Evolutionary conservation across 768 basidiomycete species (phyloP).

Genomic region (Sporobolomyces phaffii): DNA sequence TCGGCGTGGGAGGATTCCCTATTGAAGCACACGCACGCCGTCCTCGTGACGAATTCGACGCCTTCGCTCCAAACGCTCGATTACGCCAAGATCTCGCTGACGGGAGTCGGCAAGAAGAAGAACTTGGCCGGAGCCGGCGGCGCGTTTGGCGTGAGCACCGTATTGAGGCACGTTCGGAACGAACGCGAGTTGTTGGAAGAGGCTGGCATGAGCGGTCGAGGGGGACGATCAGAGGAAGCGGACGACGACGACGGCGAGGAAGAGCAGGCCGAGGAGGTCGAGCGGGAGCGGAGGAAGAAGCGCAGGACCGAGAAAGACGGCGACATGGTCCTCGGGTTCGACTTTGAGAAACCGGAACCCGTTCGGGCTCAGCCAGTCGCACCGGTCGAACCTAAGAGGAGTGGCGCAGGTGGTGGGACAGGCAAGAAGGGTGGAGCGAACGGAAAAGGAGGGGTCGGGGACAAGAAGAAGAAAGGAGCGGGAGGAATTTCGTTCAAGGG

Average conservation of each 20-base stretch:
- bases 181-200: conserved; percentile 4
- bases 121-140: not conserved
- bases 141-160: conserved; percentile 10
- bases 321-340: conserved; percentile 34
- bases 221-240: conserved; percentile 13
- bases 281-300: conserved; percentile 29
- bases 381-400: not conserved
- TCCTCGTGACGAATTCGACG: conserved; percentile 37
- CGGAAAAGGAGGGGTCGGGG: not conserved
- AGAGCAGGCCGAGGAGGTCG: conserved; percentile 15
- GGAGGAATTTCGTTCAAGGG: conserved; percentile 17
- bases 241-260: conserved; percentile 8
- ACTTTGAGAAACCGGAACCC: conserved; percentile 22
- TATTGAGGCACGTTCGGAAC: conserved; percentile 16
- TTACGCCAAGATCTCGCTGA: conserved; percentile 9
- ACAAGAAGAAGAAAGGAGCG: not conserved
- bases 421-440: conserved; percentile 21
- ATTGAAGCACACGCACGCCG: conserved; percentile 43
- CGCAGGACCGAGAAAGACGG: conserved; percentile 29
- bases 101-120: conserved; percentile 32
- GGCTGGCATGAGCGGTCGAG: conserved; percentile 15
- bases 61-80: conserved; percentile 17
- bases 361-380: not conserved
- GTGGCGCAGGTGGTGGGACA: not conserved
- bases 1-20: conserved; percentile 70